These are phyloP conservation scores for Platanthera guangdongensis DNA, from an alignment of 106 monocot genomes.

Conservation along the genomic window DNA sequence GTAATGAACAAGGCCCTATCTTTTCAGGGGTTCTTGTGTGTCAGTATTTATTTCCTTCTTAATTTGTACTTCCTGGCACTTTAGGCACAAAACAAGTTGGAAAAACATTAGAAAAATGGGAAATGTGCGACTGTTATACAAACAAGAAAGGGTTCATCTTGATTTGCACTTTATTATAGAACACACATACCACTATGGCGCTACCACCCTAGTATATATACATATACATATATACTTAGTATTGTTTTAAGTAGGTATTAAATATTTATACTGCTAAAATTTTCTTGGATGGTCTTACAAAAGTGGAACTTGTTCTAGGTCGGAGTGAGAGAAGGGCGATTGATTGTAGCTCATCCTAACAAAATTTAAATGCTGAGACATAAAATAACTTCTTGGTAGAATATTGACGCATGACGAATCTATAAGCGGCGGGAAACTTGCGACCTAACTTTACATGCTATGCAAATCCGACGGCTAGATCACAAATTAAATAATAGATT, in stretches of 20 bases:
- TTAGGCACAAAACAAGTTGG: neutral
- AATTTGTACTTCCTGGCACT: neutral
- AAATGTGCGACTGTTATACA: neutral
- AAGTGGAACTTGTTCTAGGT: neutral
- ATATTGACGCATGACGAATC: neutral
- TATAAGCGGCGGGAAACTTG: too few species aligned
- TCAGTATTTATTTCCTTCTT: neutral
- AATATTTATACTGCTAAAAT: neutral
- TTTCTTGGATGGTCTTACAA: neutral
- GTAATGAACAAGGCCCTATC: neutral
- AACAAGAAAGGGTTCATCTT: neutral
- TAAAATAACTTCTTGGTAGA: neutral
- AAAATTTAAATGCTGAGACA: neutral
- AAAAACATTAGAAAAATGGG: neutral
- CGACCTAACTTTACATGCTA: too few species aligned
- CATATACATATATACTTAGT: neutral
- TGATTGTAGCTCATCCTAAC: neutral
- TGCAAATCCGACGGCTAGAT: neutral
- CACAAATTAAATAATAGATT: neutral
- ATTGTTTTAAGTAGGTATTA: neutral
- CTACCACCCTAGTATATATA: neutral
- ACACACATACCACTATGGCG: neutral
- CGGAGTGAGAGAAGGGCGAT: neutral
- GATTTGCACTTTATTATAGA: neutral
- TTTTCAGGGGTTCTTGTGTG: neutral